Percentiles rank a stretch among this genome's conserved stretches.
phyloP scores from a whole-genome alignment of 805 yeast genomes.

The Cyberlindnera xylosilytica region DNA sequence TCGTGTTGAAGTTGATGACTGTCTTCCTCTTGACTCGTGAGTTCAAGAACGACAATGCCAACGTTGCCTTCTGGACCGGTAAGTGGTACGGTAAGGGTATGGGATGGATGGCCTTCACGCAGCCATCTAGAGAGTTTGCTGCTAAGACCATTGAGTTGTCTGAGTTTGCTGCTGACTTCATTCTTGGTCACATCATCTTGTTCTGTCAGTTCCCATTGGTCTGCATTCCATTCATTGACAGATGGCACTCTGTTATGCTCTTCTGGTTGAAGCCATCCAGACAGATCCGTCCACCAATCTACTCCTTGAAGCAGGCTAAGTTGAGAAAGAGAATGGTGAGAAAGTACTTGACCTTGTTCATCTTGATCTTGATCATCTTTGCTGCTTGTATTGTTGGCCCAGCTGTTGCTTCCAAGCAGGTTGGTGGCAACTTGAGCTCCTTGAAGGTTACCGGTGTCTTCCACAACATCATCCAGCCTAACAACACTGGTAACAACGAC shows the following conservation, averaged over 20 bases:
- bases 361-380: slow-evolving; percentile 64
- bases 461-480: slow-evolving; percentile 86
- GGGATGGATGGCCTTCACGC: slow-evolving; percentile 92
- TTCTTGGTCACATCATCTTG: slow-evolving; percentile 85
- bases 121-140: slow-evolving; percentile 91
- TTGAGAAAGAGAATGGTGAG: slow-evolving; percentile 96
- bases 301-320: slow-evolving; percentile 92
- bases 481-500: slow-evolving; percentile 76
- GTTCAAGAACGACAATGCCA: slow-evolving; percentile 91
- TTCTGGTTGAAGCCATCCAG: slow-evolving; percentile 98
- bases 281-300: slow-evolving; percentile 97
- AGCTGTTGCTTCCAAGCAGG: slow-evolving; percentile 71
- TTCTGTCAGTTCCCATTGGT: slow-evolving; percentile 88
- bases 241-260: slow-evolving; percentile 97
- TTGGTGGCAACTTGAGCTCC: slow-evolving; percentile 31
- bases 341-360: slow-evolving; percentile 83
- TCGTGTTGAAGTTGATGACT: slow-evolving; percentile 81
- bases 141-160: slow-evolving; percentile 94
- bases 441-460: slow-evolving; percentile 36
- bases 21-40: slow-evolving; percentile 83
- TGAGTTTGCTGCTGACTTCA: slow-evolving; percentile 94
- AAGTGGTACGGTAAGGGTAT: slow-evolving; percentile 95
- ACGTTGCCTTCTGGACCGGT: slow-evolving; percentile 99
- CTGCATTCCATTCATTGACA: slow-evolving; percentile 83
- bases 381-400: slow-evolving; percentile 85